Evolutionary conservation across 768 basidiomycete genomes (phyloP), one percentile per base, ranked within the genome.

Genomic region (Obba rivulosa): DNA sequence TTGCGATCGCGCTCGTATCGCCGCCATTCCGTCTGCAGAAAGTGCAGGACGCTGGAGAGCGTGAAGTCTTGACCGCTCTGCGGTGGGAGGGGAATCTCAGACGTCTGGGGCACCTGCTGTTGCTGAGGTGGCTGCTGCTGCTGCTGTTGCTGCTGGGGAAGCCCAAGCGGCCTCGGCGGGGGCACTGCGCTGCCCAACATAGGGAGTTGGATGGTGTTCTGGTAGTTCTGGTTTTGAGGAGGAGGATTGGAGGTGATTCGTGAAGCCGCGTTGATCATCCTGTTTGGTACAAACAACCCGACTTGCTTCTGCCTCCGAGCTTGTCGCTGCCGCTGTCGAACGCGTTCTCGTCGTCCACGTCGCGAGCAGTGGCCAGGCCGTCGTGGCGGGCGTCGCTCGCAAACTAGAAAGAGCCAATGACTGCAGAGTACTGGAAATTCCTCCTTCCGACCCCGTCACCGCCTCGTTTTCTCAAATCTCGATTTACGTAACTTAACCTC

Each of bases 1-100:
- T 99, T 99, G 61, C 95, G 79, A 72, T 99, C 96, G 66, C 94
- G 85, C 69, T 98, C 96, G 63, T 96, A 98, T 51, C 91, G 78
- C 53, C 96, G 78, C 92, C 94, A 97, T 74, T 99, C 96, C 18
- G 91, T 92, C 72, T 99, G 96, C 44, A 98, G 78, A 67, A 92
- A 99, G 73, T 99, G 96, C 53, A 99, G 77, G 50, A 98, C 93
- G 61, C 81, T 87, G 5, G 93, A 94, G 46, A 98, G 82, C 41
- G 86, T 96, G 66, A 87, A 90, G 68, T 95, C 92, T 66, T 92
- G 89, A 54, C 87, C 87, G 61, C 85, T 90, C 70, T 87, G 86
- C 14, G 87, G 87, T 31, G 85, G 86, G 8, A 83, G 83, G 4
- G 83, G 85, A 46, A 85, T 80, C 49, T 71, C 67, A 57, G 77